A percentile compares a stretch with the other conserved stretches of the same genome.
Conservation (phyloP, 2,329 filamentous ascomycete genomes). For the Dothidotthia symphoricarpi region DNA sequence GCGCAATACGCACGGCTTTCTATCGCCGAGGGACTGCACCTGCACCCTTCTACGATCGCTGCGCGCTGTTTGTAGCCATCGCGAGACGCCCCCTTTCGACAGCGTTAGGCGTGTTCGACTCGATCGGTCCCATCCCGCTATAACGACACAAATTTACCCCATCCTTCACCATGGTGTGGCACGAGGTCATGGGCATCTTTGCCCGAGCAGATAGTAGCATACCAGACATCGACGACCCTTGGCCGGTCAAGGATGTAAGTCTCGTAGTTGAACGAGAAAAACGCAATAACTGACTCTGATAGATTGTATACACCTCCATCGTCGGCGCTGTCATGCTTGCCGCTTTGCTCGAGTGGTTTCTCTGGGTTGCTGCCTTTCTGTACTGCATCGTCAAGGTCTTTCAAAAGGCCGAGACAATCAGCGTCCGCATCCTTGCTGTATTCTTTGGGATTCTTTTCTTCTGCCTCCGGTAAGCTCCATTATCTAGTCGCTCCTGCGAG, state of each 20-base stretch:
- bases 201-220: slow-evolving; percentile 30
- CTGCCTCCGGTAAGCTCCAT: slow-evolving; percentile 67
- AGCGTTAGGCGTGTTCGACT: slow-evolving; percentile 7
- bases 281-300: slow-evolving; percentile 13
- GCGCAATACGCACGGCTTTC: slow-evolving; percentile 28
- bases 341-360: slow-evolving; percentile 86
- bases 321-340: slow-evolving; percentile 79
- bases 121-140: slow-evolving; percentile 13
- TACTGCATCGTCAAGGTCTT: slow-evolving; percentile 90
- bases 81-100: slow-evolving; percentile 13
- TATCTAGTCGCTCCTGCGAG: no score
- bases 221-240: slow-evolving; percentile 38
- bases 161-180: slow-evolving; percentile 25
- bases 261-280: not conserved
- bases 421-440: slow-evolving; percentile 73
- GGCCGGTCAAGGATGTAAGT: slow-evolving; percentile 45
- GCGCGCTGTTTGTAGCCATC: slow-evolving; percentile 13
- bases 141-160: slow-evolving; percentile 15
- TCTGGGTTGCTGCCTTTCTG: slow-evolving; percentile 90
- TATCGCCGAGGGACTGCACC: slow-evolving; percentile 19
- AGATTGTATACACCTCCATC: slow-evolving; percentile 85
- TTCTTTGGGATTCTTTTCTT: slow-evolving; percentile 72
- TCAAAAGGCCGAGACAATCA: slow-evolving; percentile 84
- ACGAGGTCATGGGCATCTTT: slow-evolving; percentile 23
- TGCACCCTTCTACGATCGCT: slow-evolving; percentile 11